phyloP scores from a whole-genome alignment of 805 yeast genomes.

The Blastobotrys parvus region DNA sequence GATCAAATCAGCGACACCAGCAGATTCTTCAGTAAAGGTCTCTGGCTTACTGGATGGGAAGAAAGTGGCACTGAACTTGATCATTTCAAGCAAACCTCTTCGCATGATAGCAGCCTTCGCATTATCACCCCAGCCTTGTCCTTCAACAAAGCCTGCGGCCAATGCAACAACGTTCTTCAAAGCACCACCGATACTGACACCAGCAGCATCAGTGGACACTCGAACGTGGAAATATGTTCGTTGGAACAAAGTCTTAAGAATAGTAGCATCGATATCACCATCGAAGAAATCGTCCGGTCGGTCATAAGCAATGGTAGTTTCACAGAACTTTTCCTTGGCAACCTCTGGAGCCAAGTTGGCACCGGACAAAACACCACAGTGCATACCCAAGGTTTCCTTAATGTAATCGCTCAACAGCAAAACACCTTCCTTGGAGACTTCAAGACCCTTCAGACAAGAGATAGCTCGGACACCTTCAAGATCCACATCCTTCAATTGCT shows the following conservation, averaged over 20 bases:
- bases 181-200: constrained; percentile 95
- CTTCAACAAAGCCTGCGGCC: constrained; percentile 96
- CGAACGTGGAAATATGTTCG: constrained; percentile 97
- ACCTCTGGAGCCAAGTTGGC: constrained; percentile 97
- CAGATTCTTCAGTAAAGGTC: constrained; percentile 88
- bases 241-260: constrained; percentile 81
- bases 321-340: constrained; percentile 93
- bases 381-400: constrained; percentile 69
- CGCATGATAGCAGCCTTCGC: constrained; percentile 98
- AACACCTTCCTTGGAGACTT: constrained; percentile 79
- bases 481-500: constrained; percentile 70
- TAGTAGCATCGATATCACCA: constrained; percentile 67
- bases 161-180: constrained; percentile 92
- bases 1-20: constrained; percentile 97
- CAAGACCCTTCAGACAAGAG: constrained; percentile 93
- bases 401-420: constrained; percentile 73
- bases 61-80: constrained; percentile 73
- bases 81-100: constrained; percentile 85
- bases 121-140: constrained; percentile 98
- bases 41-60: constrained; percentile 65
- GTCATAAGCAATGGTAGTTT: constrained; percentile 91
- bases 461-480: constrained; percentile 71
- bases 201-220: constrained; percentile 87
- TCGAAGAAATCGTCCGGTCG: constrained; percentile 57
- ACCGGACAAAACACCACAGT: constrained; percentile 95